Conservation (phyloP, 768 basidiomycete species). For the Phaeotremella fagi region DNA sequence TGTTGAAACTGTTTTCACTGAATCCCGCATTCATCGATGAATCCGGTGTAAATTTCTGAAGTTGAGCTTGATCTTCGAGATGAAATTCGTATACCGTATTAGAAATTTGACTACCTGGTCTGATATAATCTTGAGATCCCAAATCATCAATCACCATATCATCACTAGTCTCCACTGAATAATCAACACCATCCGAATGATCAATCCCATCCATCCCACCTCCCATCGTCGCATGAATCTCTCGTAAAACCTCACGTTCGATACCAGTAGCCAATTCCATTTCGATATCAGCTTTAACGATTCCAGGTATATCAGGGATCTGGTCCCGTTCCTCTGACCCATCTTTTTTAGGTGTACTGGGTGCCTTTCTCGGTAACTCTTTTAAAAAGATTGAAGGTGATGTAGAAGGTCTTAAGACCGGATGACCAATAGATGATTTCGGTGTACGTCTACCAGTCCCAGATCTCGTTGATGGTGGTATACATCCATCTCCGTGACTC, state of each 20-base stretch:
- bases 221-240: neutral
- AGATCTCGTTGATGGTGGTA: neutral
- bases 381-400: constrained; percentile 24
- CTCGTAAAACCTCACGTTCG: neutral
- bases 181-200: neutral
- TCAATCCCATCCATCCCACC: neutral
- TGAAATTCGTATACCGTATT: neutral
- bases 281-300: neutral
- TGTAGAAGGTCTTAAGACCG: constrained; percentile 7
- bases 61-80: neutral
- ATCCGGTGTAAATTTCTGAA: neutral
- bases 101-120: neutral
- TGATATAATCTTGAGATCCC: neutral
- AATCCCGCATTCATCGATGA: neutral
- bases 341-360: constrained; percentile 23
- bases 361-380: constrained; percentile 23
- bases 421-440: constrained; percentile 34
- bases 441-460: constrained; percentile 8
- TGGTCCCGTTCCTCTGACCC: neutral
- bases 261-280: neutral
- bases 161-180: neutral
- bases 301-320: neutral
- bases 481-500: neutral
- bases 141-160: neutral
- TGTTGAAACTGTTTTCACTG: neutral